Evolutionary conservation across 139 green algal species (phyloP), one percentile per base, ranked within the genome.

Genomic region (Micractinium conductrix): DNA sequence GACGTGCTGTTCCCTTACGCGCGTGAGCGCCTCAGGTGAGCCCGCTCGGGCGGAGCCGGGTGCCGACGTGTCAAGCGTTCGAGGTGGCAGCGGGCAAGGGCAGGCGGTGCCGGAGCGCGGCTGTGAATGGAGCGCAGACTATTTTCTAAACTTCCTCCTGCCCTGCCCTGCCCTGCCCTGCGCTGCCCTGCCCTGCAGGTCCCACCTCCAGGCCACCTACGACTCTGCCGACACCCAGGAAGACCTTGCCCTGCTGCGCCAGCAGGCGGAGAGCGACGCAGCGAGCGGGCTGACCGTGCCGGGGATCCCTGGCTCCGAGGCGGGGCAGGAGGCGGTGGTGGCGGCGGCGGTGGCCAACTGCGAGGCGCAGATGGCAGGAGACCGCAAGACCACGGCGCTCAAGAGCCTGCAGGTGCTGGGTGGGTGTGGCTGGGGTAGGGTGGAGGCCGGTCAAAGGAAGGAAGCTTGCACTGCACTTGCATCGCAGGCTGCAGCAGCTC

Each of bases 1-100:
- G 91, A 99, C 28, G 84, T 84, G 0, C 95, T 99, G 79, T 98
- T 98, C 72, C 94, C 93, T 0, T 98, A 98, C 80, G 95, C 96
- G 3, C 81, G 82, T 22, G 68, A 79, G 67, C 80, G 80, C 30
- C 76, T 82, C 55, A 58, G 76, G 76, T 82, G 76, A 0, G 76
- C 2, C 4, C 14, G 65, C 65, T 7, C 58, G 53, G 53, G 53
- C 53, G 26, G 8, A 62, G 8, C 53, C 2, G 10, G 53, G 53
- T n/a, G n/a, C n/a, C n/a, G n/a, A n/a, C n/a, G n/a, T n/a, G n/a
- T n/a, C n/a, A n/a, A n/a, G n/a, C n/a, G n/a, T n/a, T n/a, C n/a
- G n/a, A n/a, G n/a, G n/a, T n/a, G n/a, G n/a, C n/a, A n/a, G n/a
- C n/a, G n/a, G n/a, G n/a, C n/a, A n/a, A n/a, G n/a, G n/a, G n/a